A percentile compares a stretch with the other conserved stretches of the same genome.
Evolutionary conservation across 345 rosid genomes (phyloP).

Genomic region (Eucalyptus regnans): DNA sequence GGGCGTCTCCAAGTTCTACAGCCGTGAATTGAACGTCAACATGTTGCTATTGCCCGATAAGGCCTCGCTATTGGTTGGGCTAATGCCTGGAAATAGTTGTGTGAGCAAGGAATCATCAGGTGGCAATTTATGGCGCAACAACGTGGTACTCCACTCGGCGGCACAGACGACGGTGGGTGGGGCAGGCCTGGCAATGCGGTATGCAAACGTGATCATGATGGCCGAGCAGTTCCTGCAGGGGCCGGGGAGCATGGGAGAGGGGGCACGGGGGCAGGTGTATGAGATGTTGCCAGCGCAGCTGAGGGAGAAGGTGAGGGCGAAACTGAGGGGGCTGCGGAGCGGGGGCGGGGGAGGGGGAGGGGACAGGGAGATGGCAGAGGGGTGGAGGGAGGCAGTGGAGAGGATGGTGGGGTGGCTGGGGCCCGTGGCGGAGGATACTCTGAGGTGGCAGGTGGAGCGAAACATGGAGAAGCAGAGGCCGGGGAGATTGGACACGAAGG

Average conservation of each 20-base stretch:
- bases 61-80: neutral
- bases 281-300: constrained; percentile 22
- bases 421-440: constrained; percentile 37
- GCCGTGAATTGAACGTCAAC: neutral
- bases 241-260: constrained; percentile 8
- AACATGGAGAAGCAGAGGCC: constrained; percentile 28
- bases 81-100: neutral
- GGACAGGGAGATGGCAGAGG: constrained; percentile 5
- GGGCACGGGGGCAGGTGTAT: constrained; percentile 19
- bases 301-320: constrained; percentile 12
- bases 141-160: neutral
- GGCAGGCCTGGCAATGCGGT: constrained; percentile 31
- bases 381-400: constrained; percentile 33
- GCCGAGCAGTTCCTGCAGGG: constrained; percentile 19
- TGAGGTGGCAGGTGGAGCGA: constrained; percentile 45
- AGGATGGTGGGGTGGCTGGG: constrained; percentile 30
- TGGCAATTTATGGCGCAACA: neutral
- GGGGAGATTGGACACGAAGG: constrained; percentile 2
- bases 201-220: constrained; percentile 23
- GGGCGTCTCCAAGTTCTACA: neutral
- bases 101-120: neutral
- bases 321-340: constrained; percentile 14
- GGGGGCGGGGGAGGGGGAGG: neutral
- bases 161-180: constrained; percentile 23
- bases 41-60: neutral